Base-by-base conservation (phyloP, 305 asterid genomes). In the Caryopteris hybrid region DNA sequence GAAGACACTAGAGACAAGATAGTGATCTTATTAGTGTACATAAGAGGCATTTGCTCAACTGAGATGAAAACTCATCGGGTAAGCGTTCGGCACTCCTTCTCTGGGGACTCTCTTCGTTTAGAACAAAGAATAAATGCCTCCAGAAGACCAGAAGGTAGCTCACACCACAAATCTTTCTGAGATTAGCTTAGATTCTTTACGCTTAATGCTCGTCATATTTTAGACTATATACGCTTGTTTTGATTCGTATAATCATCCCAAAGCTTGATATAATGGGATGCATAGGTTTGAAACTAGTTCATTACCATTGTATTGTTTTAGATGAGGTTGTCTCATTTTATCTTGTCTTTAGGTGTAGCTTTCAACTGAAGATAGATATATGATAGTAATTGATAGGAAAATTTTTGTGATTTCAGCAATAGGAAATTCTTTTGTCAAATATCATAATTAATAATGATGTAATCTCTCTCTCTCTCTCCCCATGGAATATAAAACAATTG, bases 1-100 rank as follows among this genome's bases (percentile, higher is more conserved):
- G 94, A 89, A 69, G 98, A 92, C 78, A 86, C 88, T 22, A 78
- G 85, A 50, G 97, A 93, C 52, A 90, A 83, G 74, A 95, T 88
- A 75, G 76, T 82, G 33, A 61, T 82, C 54, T 77, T 93, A 95
- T 54, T 82, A 63, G 85, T 93, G 62, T 64, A 64, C 23, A 76
- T 90, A 43, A 69, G 75, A 63, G 91, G 95, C 23, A 76, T 81
- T 61, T 83, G 87, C 51, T 85, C 96, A 0, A 83, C 89, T 2
- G 86, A 80, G 22, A 67, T 65, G 8, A 84, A 75, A 75, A 84
- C 83, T 36, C 86, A 90, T 61, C 74, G 76, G n/a, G 77, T 93
- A 57, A 68, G 61, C 6, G 88, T 93, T 11, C 77, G 82, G 2
- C 82, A 80, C 70, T 47, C 81, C 77, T 87, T 78, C 75, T 74